Evolutionary conservation across 2,329 filamentous ascomycete genomes (phyloP), one percentile per base, ranked within the genome.

Genomic region (Fusarium brevicatenulatum): DNA sequence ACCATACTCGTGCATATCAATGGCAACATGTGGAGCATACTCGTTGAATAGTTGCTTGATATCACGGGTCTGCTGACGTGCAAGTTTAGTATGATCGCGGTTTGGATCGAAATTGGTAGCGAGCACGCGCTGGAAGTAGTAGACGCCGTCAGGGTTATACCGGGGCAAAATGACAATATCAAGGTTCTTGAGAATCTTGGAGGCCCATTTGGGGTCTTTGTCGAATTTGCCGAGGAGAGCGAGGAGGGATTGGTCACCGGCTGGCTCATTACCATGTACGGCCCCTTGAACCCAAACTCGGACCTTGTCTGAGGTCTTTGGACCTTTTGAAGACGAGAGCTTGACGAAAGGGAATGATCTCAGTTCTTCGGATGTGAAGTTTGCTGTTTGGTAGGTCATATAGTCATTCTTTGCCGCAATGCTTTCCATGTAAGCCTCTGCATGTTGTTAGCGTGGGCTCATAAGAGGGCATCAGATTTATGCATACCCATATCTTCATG

Each of bases 121-220:
- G 2, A 81, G 58, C 1, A 61, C 68, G 4, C 80, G 77, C 69
- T 81, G 80, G 64, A 81, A 81, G 62, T 81, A 81, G 28, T 72
- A 78, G 5, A 80, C 77, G 4, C 80, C 80, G n/a, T 81, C 80
- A 1, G 79, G 78, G 36, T 81, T 81, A 30, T 81, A 81, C 1
- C 80, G 73, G 0, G 79, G 80, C 10, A 81, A 44, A 18, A 81
- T 49, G 16, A 81, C 53, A 2, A 81, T 74, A 10, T 81, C 80
- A 2, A 78, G 63, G 5, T 78, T 74, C 21, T 76, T 65, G 2
- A 81, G 77, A 0, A 81, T 44, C 6, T 71, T 75, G 1, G 67
- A 40, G 1, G 80, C 79, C 80, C 80, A 81, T 15, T 75, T 72
- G 1, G 74, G 57, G 4, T 81, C 70, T 32, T 70, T 75, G 23